Conservation (phyloP, 225 moss, liverwort and hornwort genomes). For the Bryoerythrophyllum caledonicum region DNA sequence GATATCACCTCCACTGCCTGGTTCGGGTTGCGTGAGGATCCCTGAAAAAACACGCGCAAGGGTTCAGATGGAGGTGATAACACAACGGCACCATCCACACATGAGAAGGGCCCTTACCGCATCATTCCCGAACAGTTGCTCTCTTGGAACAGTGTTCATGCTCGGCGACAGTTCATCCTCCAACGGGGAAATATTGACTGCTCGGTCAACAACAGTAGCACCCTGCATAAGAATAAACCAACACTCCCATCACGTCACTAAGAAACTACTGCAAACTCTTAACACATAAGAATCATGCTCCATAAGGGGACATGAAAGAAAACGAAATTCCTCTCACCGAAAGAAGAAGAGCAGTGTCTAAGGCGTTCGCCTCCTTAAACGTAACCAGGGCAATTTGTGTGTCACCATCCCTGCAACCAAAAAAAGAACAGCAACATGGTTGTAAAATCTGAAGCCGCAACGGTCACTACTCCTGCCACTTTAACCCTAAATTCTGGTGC, state of each 20-base stretch:
- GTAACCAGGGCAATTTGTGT: constrained; percentile 89
- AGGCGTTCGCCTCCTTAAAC: constrained; percentile 81
- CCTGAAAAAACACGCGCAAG: constrained; percentile 12
- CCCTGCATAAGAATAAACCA: constrained; percentile 34
- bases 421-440: neutral
- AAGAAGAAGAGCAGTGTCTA: constrained; percentile 92
- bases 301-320: neutral
- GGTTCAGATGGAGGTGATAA: neutral
- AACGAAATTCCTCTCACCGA: constrained; percentile 52
- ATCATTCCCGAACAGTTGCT: constrained; percentile 37
- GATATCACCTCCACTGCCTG: constrained; percentile 68
- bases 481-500: neutral
- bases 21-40: constrained; percentile 36
- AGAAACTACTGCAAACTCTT: neutral
- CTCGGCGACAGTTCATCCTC: constrained; percentile 59
- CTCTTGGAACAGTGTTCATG: constrained; percentile 39
- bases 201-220: constrained; percentile 57
- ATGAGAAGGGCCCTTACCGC: constrained; percentile 22
- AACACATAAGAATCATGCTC: neutral
- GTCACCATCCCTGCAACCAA: constrained; percentile 63
- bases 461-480: neutral
- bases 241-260: neutral
- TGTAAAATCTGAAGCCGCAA: neutral
- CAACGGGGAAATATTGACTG: constrained; percentile 49
- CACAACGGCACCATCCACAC: neutral